phyloP scores from a whole-genome alignment of 768 basidiomycete species.

The Rhizopogon salebrosus region DNA sequence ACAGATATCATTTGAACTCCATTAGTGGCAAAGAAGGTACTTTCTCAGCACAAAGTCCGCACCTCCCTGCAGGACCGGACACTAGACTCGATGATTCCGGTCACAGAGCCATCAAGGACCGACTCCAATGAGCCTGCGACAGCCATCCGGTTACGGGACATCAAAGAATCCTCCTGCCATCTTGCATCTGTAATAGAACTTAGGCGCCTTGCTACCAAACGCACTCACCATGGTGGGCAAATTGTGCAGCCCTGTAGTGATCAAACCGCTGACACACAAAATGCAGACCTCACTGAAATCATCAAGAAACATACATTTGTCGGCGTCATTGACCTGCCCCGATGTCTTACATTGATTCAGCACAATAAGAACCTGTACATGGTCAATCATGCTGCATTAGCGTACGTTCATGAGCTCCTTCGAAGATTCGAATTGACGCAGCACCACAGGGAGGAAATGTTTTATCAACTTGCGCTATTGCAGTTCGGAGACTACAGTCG shows the following conservation, averaged over 20 bases:
- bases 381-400: conserved; percentile 77
- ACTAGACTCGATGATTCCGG: conserved; percentile 90
- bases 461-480: conserved; percentile 88
- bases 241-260: conserved; percentile 1
- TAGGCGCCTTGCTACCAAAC: conserved; percentile 51
- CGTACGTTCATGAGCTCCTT: conserved; percentile 45
- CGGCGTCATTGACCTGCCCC: conserved; percentile 76
- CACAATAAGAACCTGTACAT: conserved; percentile 86
- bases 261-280: neutral
- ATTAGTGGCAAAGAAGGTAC: conserved; percentile 38
- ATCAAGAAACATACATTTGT: conserved; percentile 87
- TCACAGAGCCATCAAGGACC: conserved; percentile 48
- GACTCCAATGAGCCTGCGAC: conserved; percentile 17
- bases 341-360: conserved; percentile 79
- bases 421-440: neutral
- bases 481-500: conserved; percentile 84
- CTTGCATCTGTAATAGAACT: conserved; percentile 71
- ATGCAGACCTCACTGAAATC: conserved; percentile 74
- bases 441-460: conserved; percentile 73
- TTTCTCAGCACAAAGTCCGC: conserved; percentile 88
- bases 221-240: conserved; percentile 69
- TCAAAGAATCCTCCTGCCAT: conserved; percentile 72
- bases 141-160: conserved; percentile 37
- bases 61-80: conserved; percentile 86
- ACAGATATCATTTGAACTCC: neutral